A percentile compares a stretch with the other conserved stretches of the same genome.
These are phyloP conservation scores for Hylodesmum podocarpum DNA, from an alignment of 306 rosid genomes.

Conservation along the genomic window DNA sequence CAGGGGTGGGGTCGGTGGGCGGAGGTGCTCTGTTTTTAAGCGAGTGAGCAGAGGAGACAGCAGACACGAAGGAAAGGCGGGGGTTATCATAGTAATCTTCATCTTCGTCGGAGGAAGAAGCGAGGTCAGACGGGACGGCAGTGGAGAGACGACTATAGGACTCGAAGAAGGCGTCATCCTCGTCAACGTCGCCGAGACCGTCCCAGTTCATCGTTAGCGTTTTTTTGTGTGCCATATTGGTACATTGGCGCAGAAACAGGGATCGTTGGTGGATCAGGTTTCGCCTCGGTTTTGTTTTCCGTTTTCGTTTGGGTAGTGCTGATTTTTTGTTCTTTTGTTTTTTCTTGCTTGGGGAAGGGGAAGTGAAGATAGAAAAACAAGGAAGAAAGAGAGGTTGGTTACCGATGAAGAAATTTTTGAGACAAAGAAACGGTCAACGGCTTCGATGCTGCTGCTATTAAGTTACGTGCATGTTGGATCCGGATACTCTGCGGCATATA, in stretches of 20 bases:
- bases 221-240: constrained; percentile 48
- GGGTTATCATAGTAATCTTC: constrained; percentile 47
- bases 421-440: constrained; percentile 43
- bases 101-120: constrained; percentile 39
- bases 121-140: constrained; percentile 35
- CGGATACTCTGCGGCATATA: no score
- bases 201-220: constrained; percentile 63
- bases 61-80: constrained; percentile 58
- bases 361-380: constrained; percentile 24
- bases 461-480: not conserved
- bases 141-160: constrained; percentile 45
- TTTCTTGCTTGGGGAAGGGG: not conserved
- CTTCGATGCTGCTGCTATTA: not conserved
- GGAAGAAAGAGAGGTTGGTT: constrained; percentile 8
- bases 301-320: not conserved
- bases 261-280: not conserved
- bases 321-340: not conserved
- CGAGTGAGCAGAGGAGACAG: constrained; percentile 41
- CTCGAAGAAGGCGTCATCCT: constrained; percentile 56
- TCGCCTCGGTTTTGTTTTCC: not conserved
- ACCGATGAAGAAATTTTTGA: constrained; percentile 26
- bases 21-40: constrained; percentile 31
- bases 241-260: not conserved
- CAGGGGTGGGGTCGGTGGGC: not conserved
- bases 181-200: constrained; percentile 55